Percentiles rank a stretch among this genome's conserved stretches.
phyloP scores from a whole-genome alignment of 331 rosid genomes.

The Malus hybrid region DNA sequence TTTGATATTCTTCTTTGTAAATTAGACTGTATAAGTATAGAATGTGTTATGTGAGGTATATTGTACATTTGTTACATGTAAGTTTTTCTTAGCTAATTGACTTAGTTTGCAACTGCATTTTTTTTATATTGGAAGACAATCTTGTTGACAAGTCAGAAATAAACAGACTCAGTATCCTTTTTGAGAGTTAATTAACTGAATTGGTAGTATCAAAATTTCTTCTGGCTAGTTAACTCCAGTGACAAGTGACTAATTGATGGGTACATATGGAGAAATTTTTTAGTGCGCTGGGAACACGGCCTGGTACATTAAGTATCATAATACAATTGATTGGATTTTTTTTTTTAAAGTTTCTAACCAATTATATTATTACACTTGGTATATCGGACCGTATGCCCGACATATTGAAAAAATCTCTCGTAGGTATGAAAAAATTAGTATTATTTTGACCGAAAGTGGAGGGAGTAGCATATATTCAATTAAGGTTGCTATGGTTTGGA shows the following conservation, averaged over 20 bases:
- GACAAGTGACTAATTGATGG: too few species aligned
- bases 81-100: too few species aligned
- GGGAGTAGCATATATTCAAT: not conserved
- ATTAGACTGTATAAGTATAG: too few species aligned
- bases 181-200: not conserved
- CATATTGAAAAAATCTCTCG: not conserved
- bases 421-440: not conserved
- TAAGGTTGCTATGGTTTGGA: not conserved
- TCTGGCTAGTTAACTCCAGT: not conserved
- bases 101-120: too few species aligned
- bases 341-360: too few species aligned
- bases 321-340: too few species aligned
- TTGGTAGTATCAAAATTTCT: not conserved
- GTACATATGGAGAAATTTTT: too few species aligned
- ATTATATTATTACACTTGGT: too few species aligned
- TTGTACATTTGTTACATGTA: too few species aligned
- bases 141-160: not conserved
- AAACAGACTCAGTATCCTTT: not conserved
- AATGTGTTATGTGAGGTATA: too few species aligned
- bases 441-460: slow-evolving; percentile 3
- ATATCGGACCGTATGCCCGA: too few species aligned
- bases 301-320: too few species aligned
- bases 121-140: not conserved
- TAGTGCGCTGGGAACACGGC: rapidly evolving
- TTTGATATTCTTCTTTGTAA: rapidly evolving